These are phyloP conservation scores for Magnolia kwangsiensis DNA, from an alignment of 164 flowering plant species.

Conservation along the genomic window DNA sequence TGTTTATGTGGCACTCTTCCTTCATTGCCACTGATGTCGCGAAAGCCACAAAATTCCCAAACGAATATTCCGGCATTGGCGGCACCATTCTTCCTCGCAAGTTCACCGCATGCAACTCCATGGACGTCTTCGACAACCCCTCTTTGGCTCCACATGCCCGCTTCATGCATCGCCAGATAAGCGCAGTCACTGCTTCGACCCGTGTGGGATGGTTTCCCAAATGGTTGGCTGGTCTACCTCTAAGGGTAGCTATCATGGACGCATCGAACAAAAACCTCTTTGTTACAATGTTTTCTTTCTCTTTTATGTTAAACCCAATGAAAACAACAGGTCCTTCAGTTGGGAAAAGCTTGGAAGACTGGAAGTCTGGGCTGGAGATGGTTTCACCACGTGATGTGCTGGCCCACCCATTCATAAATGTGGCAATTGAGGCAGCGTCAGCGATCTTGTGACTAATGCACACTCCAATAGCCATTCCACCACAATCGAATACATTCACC, in stretches of 20 bases:
- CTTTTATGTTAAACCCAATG: not conserved
- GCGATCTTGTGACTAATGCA: not conserved
- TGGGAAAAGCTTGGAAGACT: not conserved
- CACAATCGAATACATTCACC: not conserved
- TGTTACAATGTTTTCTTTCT: not conserved
- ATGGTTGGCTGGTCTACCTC: not conserved
- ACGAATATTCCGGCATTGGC: not conserved
- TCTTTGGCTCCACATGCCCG: not conserved
- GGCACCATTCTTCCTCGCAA: constrained; percentile 12
- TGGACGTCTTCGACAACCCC: not conserved
- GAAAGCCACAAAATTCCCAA: constrained; percentile 1
- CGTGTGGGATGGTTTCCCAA: not conserved
- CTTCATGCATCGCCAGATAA: constrained; percentile 8
- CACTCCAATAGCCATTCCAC: not conserved
- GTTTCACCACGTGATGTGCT: not conserved
- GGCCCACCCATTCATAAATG: not conserved
- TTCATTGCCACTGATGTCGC: not conserved
- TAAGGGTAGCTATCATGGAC: not conserved
- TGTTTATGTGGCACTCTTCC: not conserved
- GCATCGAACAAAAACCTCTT: not conserved
- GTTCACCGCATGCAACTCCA: not conserved
- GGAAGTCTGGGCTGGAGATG: not conserved
- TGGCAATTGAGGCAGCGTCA: not conserved
- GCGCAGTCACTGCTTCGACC: not conserved
- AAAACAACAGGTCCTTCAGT: not conserved